phyloP scores from a whole-genome alignment of 176 grass and related monocot genomes.

The Themeda triandra region DNA sequence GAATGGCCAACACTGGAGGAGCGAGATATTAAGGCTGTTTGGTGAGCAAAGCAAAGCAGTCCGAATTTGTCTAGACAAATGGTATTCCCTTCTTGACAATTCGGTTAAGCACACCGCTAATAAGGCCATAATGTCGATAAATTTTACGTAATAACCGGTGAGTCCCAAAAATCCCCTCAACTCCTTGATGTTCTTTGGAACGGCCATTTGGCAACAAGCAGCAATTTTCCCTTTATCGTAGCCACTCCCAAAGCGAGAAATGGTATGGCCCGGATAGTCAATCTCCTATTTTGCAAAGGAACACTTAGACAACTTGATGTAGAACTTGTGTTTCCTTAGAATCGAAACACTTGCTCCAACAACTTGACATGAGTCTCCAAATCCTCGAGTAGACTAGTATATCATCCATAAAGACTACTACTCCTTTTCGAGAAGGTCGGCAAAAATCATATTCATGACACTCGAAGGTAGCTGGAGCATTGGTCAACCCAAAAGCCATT shows the following conservation, averaged over 20 bases:
- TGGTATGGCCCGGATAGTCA: not conserved
- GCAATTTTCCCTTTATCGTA: fast-evolving
- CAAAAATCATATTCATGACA: not conserved
- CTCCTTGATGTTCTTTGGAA: fast-evolving
- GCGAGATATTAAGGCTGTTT: too few species aligned
- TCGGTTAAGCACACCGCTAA: not conserved
- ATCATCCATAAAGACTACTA: not conserved
- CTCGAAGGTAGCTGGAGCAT: not conserved
- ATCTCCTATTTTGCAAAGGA: not conserved
- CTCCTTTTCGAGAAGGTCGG: fast-evolving
- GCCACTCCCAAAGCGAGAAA: fast-evolving
- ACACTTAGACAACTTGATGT: not conserved
- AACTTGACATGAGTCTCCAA: fast-evolving
- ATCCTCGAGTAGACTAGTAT: not conserved
- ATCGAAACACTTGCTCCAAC: too few species aligned
- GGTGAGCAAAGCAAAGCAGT: too few species aligned
- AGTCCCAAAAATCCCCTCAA: too few species aligned
- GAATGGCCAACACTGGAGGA: not conserved
- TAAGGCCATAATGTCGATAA: not conserved
- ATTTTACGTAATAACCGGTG: not conserved
- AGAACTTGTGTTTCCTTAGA: too few species aligned
- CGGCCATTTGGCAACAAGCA: not conserved
- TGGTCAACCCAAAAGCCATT: not conserved
- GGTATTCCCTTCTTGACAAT: too few species aligned
- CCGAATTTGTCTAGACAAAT: too few species aligned